phyloP scores from a whole-genome alignment of 257 asterid genomes.

The Primulina huaijiensis region DNA sequence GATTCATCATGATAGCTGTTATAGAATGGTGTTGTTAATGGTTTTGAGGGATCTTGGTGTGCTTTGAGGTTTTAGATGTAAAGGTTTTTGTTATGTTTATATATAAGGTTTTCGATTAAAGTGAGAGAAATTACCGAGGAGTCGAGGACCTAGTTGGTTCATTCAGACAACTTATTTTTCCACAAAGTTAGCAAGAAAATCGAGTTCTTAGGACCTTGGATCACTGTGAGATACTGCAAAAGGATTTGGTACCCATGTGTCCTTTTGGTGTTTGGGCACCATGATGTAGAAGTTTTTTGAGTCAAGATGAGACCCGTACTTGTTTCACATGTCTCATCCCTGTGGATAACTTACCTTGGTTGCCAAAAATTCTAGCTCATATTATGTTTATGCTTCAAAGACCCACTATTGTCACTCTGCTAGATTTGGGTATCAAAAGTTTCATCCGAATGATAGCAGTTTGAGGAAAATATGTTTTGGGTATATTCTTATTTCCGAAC shows the following conservation, averaged over 20 bases:
- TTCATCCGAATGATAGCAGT: not conserved
- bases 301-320: not conserved
- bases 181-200: not conserved
- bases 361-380: not conserved
- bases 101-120: not conserved
- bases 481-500: not conserved
- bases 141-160: not conserved
- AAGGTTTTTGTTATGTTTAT: not conserved
- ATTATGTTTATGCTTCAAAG: not conserved
- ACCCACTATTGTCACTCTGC: not conserved
- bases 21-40: slow-evolving; percentile 9
- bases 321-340: not conserved
- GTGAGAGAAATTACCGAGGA: not conserved
- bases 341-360: not conserved
- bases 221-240: not conserved
- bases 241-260: no score
- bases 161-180: no score
- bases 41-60: not conserved
- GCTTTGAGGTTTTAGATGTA: not conserved
- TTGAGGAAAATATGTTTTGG: not conserved
- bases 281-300: not conserved
- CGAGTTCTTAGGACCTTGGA: not conserved
- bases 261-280: not conserved
- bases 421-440: not conserved
- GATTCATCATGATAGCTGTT: not conserved